phyloP scores from a whole-genome alignment of 2,329 filamentous ascomycete genomes.

The Venturia pyrina region DNA sequence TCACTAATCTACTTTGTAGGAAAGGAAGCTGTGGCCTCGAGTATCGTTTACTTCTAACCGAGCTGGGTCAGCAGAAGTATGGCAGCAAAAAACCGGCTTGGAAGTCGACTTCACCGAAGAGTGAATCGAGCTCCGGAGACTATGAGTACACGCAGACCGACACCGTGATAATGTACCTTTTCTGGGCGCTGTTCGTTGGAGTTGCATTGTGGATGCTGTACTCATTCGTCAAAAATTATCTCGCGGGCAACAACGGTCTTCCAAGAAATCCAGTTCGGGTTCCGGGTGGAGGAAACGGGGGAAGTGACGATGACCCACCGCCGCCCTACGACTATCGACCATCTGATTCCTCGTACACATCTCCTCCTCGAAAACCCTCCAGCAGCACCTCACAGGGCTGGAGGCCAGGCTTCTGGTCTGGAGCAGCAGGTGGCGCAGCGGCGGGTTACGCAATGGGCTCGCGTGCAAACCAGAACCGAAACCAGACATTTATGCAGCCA shows the following conservation, averaged over 20 bases:
- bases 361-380: constrained; percentile 18
- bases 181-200: constrained; percentile 51
- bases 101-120: constrained; percentile 6
- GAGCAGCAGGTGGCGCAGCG: constrained; percentile 56
- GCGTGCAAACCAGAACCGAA: constrained; percentile 14
- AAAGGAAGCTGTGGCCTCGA: constrained; percentile 90
- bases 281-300: constrained; percentile 16
- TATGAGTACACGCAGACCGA: constrained; percentile 25
- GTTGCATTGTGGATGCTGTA: constrained; percentile 44
- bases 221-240: neutral
- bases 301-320: constrained; percentile 32
- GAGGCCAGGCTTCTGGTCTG: constrained; percentile 67
- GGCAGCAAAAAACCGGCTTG: constrained; percentile 41
- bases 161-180: constrained; percentile 35
- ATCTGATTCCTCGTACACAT: constrained; percentile 15
- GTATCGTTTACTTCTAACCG: constrained; percentile 71
- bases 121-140: constrained; percentile 15
- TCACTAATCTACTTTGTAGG: neutral
- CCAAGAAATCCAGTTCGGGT: constrained; percentile 11
- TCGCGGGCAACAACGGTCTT: constrained; percentile 33
- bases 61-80: constrained; percentile 61
- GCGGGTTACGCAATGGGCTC: constrained; percentile 55
- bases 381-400: constrained; percentile 37
- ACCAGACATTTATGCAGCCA: neutral
- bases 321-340: constrained; percentile 36